A percentile compares a stretch with the other conserved stretches of the same genome.
These are phyloP conservation scores for Alternaria conjuncta DNA, from an alignment of 2,329 filamentous ascomycete species.

Conservation along the genomic window DNA sequence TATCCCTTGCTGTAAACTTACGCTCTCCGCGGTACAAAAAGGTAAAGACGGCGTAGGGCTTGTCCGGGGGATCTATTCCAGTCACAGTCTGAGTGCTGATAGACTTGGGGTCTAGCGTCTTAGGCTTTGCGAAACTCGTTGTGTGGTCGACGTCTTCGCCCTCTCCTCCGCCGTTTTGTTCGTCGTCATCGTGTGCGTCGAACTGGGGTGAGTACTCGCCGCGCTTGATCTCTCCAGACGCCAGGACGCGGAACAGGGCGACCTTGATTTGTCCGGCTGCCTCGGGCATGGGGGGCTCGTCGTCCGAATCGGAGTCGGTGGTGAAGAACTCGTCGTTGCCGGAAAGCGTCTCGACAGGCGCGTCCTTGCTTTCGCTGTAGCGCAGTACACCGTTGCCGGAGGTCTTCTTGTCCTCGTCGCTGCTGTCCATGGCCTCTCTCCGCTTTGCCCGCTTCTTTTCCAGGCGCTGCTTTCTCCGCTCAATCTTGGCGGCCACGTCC, in stretches of 20 bases:
- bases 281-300: slow-evolving; percentile 87
- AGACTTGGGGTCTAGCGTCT: slow-evolving; percentile 92
- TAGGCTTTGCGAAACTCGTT: slow-evolving; percentile 96
- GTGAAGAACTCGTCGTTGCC: slow-evolving; percentile 70
- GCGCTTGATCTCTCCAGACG: slow-evolving; percentile 95
- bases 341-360: slow-evolving; percentile 74
- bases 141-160: slow-evolving; percentile 93
- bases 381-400: slow-evolving; percentile 68
- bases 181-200: slow-evolving; percentile 93
- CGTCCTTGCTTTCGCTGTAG: slow-evolving; percentile 78
- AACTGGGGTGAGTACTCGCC: slow-evolving; percentile 98
- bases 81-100: slow-evolving; percentile 99
- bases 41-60: slow-evolving; percentile 95
- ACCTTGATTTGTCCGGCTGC: slow-evolving; percentile 98
- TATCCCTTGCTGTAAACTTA: slow-evolving; percentile 58
- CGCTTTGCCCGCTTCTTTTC: slow-evolving; percentile 87
- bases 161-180: slow-evolving; percentile 65
- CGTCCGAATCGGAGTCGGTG: slow-evolving; percentile 74
- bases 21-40: slow-evolving; percentile 97
- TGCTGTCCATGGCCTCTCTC: slow-evolving; percentile 61
- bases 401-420: slow-evolving; percentile 53
- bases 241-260: slow-evolving; percentile 91
- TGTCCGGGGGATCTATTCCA: slow-evolving; percentile 93
- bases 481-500: slow-evolving; percentile 82
- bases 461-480: slow-evolving; percentile 68